Base-by-base conservation (phyloP, 208 protist species). In the Leptomonas seymouri region DNA sequence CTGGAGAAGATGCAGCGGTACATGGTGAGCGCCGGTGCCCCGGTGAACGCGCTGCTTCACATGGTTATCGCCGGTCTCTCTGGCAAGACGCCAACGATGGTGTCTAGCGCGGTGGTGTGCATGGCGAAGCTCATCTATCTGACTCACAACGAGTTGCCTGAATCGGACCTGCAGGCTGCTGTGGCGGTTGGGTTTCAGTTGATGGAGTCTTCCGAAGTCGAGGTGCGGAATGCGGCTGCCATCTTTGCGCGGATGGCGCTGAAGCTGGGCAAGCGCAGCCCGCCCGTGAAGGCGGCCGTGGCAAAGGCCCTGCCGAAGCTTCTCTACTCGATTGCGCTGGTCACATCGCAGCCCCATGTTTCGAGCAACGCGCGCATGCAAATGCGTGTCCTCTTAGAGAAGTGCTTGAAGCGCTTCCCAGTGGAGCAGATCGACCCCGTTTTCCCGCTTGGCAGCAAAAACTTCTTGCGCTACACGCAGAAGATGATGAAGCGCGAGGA, bases 1-100 rank as follows among this genome's bases (percentile, higher is more conserved):
- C 55, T 96, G 36, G 91, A 93, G 74, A 92, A 93, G 71, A 93
- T 96, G 88, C 88, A 93, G 50, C 85, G 82, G 46, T 96, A 95
- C 69, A 67, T 86, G 68, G 78, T 74, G 21, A 28, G 70, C 9
- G 77, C 80, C 42, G 87, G 86, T 7, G 81, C 71, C 30, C 86
- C 90, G 45, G 70, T 81, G 20, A 95, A 93, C 66, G 73, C 78
- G 27, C 78, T 95, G 31, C 76, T 95, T 65, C 87, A 82, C 59
- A 58, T 93, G 21, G 81, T 93, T 3, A 67, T 95, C 16, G 87
- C 87, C 4, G 90, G 90, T 6, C 84, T 95, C 23, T 90, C 87
- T 3, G 87, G 90, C 30, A 88, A 90, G 59, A 92, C 87, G 7
- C 36, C 81, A 42, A 77, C 73, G 78, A 93, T 93, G 87, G 69